Evolutionary conservation across 345 rosid species (phyloP), one percentile per base, ranked within the genome.

Genomic region (Gossypium anomalum): DNA sequence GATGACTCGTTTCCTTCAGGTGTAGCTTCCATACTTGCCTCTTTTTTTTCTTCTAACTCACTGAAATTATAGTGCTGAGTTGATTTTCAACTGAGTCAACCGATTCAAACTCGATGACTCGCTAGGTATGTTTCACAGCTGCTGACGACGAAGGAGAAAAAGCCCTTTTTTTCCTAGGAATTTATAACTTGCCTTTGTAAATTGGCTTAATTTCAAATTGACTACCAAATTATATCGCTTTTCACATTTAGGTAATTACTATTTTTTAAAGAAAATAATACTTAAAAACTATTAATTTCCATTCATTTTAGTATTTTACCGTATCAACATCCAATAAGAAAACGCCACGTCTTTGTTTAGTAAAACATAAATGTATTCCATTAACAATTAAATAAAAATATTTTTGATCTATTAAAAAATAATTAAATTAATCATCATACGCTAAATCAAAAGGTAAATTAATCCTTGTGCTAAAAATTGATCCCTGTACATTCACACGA

Each of bases 21-120:
- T 47, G 44, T 69, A 44, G 71, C 81, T 48, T 84, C 89, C 90
- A 86, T 86, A n/a, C 25, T 51, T 51, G 41, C 41, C 7, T 6
- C 7, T 5, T 6, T 34, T 5, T 17, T 51, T 51, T 3, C 16
- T 19, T 49, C 4, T 44, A 6, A 17, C 6, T 53, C 57, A 17
- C 22, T 17, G 57, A 53, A 15, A 67, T 14, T 47, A 41, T 4
- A 67, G 20, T 15, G 45, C 45, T 43, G n/a, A 38, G 14, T n/a
- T 23, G 34, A 25, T 23, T 16, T 59, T 23, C 34, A 23, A 59
- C 61, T 57, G 61, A 57, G 61, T 20, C 61, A 9, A 10, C 61
- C 61, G 61, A 57, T 25, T 57, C 61, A 11, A 10, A 20, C 27
- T 19, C 11, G 56, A 51, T 17, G 56, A 51, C 56, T 51, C 19